phyloP scores from a whole-genome alignment of 352 stramenopile genomes.

The Pythium periplocum region DNA sequence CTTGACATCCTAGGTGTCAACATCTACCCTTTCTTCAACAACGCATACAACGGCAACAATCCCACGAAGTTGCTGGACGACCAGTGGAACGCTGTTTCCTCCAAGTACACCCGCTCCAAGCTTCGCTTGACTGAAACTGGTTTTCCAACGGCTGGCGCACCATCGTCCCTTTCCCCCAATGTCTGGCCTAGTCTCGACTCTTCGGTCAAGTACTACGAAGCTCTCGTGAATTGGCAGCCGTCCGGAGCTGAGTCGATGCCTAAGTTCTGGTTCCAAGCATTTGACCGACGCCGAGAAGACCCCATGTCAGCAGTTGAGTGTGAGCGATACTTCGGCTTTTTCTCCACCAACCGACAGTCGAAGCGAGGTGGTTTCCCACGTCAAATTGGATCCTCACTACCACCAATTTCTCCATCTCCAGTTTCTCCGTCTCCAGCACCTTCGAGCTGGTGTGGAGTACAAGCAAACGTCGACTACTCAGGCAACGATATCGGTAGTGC shows the following conservation, averaged over 20 bases:
- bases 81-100: slow-evolving; percentile 19
- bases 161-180: slow-evolving; percentile 15
- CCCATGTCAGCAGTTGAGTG: slow-evolving; percentile 7
- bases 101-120: slow-evolving; percentile 21
- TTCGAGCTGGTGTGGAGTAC: too few relatives aligned
- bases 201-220: slow-evolving; percentile 27
- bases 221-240: slow-evolving; percentile 21
- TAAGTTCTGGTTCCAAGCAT: slow-evolving; percentile 36
- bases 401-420: too few relatives aligned
- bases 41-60: slow-evolving; percentile 19
- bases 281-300: slow-evolving; percentile 26
- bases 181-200: slow-evolving; percentile 15
- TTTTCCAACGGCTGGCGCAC: slow-evolving; percentile 18
- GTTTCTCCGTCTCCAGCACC: too few relatives aligned
- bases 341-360: slow-evolving; percentile 10
- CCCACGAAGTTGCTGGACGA: slow-evolving; percentile 17
- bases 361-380: slow-evolving; percentile 20
- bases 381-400: too few relatives aligned
- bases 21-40: slow-evolving; percentile 41
- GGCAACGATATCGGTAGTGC: slow-evolving; percentile 18
- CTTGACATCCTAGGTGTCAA: slow-evolving; percentile 25
- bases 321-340: slow-evolving; percentile 31
- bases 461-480: slow-evolving; percentile 8
- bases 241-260: slow-evolving; percentile 4
- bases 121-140: slow-evolving; percentile 29